These are phyloP conservation scores for Pyrenophora seminiperda DNA, from an alignment of 2,329 filamentous ascomycete genomes.

Conservation along the genomic window DNA sequence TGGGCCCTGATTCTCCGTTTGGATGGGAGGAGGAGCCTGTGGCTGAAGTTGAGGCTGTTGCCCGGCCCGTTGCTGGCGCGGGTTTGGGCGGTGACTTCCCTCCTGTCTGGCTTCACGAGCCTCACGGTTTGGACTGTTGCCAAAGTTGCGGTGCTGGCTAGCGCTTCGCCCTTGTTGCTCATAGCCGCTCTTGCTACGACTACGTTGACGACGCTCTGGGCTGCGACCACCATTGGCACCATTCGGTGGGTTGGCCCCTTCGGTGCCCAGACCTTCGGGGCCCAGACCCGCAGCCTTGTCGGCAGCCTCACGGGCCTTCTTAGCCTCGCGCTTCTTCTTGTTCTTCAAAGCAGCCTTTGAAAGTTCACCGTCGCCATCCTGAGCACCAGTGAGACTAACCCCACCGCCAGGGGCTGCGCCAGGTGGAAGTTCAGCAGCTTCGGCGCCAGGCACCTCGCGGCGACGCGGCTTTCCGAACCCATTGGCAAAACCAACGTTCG, in stretches of 20 bases:
- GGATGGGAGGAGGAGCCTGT: slow-evolving; percentile 33
- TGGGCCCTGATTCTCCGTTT: slow-evolving; percentile 42
- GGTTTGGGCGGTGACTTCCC: slow-evolving; percentile 32
- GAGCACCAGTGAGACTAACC: slow-evolving; percentile 68
- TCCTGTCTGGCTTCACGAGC: slow-evolving; percentile 39
- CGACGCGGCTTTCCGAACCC: slow-evolving; percentile 78
- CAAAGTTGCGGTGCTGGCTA: slow-evolving; percentile 42
- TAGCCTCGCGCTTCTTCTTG: slow-evolving; percentile 96
- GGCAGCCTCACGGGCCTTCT: slow-evolving; percentile 84
- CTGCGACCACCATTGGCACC: slow-evolving; percentile 56
- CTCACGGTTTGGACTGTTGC: slow-evolving; percentile 40
- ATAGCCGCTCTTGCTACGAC: slow-evolving; percentile 49
- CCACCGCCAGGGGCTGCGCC: slow-evolving; percentile 71
- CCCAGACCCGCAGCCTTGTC: slow-evolving; percentile 50
- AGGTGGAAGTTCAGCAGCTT: slow-evolving; percentile 69
- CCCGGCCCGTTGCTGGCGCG: slow-evolving; percentile 25
- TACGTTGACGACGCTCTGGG: slow-evolving; percentile 69
- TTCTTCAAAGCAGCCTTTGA: slow-evolving; percentile 91
- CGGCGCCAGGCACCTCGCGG: slow-evolving; percentile 85
- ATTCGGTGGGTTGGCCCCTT: slow-evolving; percentile 34
- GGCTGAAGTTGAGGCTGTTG: slow-evolving; percentile 20
- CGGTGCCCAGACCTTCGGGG: slow-evolving; percentile 42
- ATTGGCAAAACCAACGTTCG: slow-evolving; percentile 63
- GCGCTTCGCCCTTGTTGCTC: slow-evolving; percentile 36
- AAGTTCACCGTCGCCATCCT: slow-evolving; percentile 71